phyloP scores from a whole-genome alignment of 495 filamentous ascomycete species.

The Aspergillus steynii region DNA sequence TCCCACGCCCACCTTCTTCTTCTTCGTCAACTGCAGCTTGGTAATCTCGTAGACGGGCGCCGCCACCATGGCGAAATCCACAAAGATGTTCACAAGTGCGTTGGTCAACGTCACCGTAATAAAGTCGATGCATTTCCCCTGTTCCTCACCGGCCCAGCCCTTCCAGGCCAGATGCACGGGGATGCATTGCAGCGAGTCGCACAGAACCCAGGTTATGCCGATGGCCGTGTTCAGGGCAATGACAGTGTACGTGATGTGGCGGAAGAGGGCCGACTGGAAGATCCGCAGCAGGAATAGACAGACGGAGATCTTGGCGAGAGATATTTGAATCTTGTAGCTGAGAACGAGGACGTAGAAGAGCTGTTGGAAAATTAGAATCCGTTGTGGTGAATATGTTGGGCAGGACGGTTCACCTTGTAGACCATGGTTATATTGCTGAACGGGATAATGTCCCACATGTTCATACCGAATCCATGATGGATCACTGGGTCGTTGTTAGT shows the following conservation, averaged over 20 bases:
- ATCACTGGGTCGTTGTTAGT: conserved; percentile 25
- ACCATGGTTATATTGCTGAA: conserved; percentile 25
- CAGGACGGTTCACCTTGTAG: conserved; percentile 21
- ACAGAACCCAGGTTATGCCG: conserved; percentile 31
- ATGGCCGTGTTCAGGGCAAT: conserved; percentile 35
- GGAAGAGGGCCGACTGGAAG: conserved; percentile 36
- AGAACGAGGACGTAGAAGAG: conserved; percentile 30
- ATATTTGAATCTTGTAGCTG: conserved; percentile 36
- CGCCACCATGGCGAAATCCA: conserved; percentile 30
- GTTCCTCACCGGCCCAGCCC: conserved; percentile 25
- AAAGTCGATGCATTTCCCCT: conserved; percentile 30
- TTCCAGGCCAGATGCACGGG: conserved; percentile 36
- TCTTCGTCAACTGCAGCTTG: conserved; percentile 30
- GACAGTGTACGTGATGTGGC: conserved; percentile 30
- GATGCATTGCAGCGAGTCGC: conserved; percentile 35
- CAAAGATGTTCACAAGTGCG: conserved; percentile 31
- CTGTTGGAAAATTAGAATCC: conserved; percentile 2
- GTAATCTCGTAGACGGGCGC: conserved; percentile 34
- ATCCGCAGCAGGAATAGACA: conserved; percentile 48
- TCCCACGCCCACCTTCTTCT: conserved; percentile 33
- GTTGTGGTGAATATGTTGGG: not conserved
- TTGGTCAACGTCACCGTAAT: conserved; percentile 29
- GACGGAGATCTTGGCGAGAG: conserved; percentile 52
- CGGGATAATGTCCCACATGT: conserved; percentile 32
- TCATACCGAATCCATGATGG: conserved; percentile 27